Evolutionary conservation across 257 asterid species (phyloP), one percentile per base, ranked within the genome.

Genomic region (Forsythia viridissima): DNA sequence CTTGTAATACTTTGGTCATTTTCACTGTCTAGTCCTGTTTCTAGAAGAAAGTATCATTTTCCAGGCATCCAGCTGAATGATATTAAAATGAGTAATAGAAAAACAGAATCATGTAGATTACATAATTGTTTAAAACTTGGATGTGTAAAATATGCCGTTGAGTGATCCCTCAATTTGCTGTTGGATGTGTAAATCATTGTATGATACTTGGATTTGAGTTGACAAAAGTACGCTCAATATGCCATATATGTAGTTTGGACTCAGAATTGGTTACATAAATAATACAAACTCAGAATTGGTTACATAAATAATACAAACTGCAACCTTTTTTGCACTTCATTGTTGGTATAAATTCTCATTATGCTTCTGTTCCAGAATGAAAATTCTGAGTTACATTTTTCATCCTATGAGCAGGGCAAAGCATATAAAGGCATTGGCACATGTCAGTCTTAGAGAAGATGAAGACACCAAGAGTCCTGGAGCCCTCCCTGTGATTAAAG

Each of bases 391-490:
- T 81, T 46, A 21, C 63, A 16, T 79, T 73, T 8, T 83, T 82
- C 74, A 42, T 80, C 73, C 74, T 73, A 61, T 80, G 86, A 81
- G 81, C 87, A 93, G 98, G 91, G 97, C 97, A 72, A 87, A 84
- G 87, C 98, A 93, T 86, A 80, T 93, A 77, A 93, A 91, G 87
- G 88, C 93, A 82, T 83, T 77, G 67, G 86, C 81, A 52, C 87
- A 70, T 70, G 82, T 74, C 46, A 76, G 71, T 70, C 30, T 77
- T 63, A 86, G 81, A 75, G 94, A 88, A 79, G 90, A 88, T 13
- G 83, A 77, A 66, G 90, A 65, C 72, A 48, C 59, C 77, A 81
- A 68, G 80, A 82, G 78, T 71, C 70, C 43, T 37, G 87, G n/a
- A 38, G 66, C 65, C 37, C 48, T 48, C 76, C 52, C 87, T 71